Evolutionary conservation across 2,329 filamentous ascomycete species (phyloP).

Genomic region (Fusarium oxysporum): DNA sequence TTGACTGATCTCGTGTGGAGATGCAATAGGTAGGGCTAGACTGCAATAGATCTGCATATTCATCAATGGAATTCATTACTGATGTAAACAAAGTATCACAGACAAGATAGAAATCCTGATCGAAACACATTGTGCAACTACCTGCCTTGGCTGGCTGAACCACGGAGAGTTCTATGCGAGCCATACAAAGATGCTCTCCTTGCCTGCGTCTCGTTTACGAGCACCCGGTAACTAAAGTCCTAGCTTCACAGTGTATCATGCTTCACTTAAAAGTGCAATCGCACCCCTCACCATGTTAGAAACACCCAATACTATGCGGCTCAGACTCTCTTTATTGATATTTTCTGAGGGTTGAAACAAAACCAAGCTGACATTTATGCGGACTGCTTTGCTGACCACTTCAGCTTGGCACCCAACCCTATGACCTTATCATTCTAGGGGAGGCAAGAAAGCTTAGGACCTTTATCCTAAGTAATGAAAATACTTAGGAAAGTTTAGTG

Average conservation of each 20-base stretch:
- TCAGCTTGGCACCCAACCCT: not conserved
- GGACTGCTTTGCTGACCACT: constrained; percentile 15
- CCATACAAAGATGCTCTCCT: not conserved
- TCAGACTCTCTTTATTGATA: not conserved
- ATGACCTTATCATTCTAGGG: not conserved
- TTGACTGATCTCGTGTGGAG: not conserved
- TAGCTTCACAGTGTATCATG: constrained; percentile 1
- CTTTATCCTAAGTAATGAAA: too few relatives aligned
- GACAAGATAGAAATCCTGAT: not conserved
- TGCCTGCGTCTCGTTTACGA: not conserved
- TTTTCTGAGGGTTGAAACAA: constrained; percentile 24
- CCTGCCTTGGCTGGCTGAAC: not conserved
- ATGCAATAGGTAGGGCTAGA: not conserved
- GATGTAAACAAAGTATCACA: not conserved
- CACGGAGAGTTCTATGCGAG: not conserved
- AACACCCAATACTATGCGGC: not conserved
- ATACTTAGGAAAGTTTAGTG: too few relatives aligned
- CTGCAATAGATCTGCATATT: not conserved
- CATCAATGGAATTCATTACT: not conserved
- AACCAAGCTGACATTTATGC: constrained; percentile 3
- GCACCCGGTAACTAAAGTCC: not conserved
- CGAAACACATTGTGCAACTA: not conserved
- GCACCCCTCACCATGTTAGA: constrained; percentile 1
- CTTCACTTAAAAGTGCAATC: not conserved
- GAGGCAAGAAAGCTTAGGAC: too few relatives aligned